A percentile compares a stretch with the other conserved stretches of the same genome.
phyloP scores from a whole-genome alignment of 1,139 yeast species.

The Eremothecium gossypii region DNA sequence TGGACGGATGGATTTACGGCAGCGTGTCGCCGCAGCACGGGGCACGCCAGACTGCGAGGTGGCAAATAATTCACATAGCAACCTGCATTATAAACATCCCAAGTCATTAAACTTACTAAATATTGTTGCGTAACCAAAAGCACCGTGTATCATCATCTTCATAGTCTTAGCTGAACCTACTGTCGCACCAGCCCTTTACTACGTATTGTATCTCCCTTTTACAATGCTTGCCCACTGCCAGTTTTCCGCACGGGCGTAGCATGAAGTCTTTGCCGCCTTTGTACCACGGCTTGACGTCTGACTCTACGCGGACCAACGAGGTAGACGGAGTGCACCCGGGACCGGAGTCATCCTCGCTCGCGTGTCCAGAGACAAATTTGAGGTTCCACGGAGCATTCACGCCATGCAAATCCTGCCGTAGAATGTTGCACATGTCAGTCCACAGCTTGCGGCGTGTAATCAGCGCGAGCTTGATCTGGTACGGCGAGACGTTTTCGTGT shows the following conservation, averaged over 20 bases:
- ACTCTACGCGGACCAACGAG: slow-evolving; percentile 22
- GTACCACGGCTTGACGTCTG: slow-evolving; percentile 26
- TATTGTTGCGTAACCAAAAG: too few relatives aligned
- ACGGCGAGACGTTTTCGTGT: slow-evolving; percentile 12
- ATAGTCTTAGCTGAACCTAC: slow-evolving; percentile 14
- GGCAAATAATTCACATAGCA: too few relatives aligned
- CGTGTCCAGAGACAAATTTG: slow-evolving; percentile 11
- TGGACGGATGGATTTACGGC: too few relatives aligned
- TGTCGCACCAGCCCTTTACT: slow-evolving; percentile 30
- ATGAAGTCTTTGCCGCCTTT: slow-evolving; percentile 12
- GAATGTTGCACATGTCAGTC: slow-evolving; percentile 22
- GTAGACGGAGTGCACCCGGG: slow-evolving; percentile 5
- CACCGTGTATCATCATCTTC: too few relatives aligned
- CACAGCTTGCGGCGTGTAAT: slow-evolving; percentile 27
- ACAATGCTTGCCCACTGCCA: slow-evolving; percentile 14
- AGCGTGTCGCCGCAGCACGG: too few relatives aligned
- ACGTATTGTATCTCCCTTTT: slow-evolving; percentile 24
- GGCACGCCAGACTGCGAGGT: too few relatives aligned
- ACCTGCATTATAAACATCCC: too few relatives aligned
- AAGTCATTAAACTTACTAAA: too few relatives aligned
- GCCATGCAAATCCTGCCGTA: slow-evolving; percentile 24
- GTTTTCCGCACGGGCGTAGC: slow-evolving; percentile 27
- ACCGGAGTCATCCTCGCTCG: neutral
- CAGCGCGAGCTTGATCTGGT: slow-evolving; percentile 25
- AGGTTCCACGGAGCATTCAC: slow-evolving; percentile 22